These are phyloP conservation scores for Aureobasidium sp. DNA, from an alignment of 2,329 filamentous ascomycete genomes.

Conservation along the genomic window DNA sequence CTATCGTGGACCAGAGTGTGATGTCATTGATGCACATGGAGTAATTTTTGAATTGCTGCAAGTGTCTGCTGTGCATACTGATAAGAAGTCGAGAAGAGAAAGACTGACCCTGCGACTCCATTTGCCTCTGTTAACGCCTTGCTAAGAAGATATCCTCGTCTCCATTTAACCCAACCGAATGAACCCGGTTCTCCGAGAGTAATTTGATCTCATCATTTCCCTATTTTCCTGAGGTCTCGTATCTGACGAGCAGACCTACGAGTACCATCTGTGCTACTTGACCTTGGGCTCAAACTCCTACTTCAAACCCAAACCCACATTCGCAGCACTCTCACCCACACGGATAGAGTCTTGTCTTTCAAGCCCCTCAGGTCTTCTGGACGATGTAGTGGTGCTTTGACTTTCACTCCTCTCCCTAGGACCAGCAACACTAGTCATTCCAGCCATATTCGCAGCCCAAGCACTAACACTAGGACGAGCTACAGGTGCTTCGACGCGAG, in stretches of 20 bases:
- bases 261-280: conserved; percentile 3
- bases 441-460: conserved; percentile 30
- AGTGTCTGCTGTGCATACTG: neutral
- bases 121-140: neutral
- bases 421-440: conserved; percentile 32
- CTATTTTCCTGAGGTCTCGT: neutral
- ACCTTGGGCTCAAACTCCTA: conserved; percentile 9
- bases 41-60: neutral
- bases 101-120: neutral
- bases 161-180: neutral
- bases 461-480: conserved; percentile 23
- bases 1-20: too few relatives aligned
- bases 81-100: neutral
- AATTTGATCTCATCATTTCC: neutral
- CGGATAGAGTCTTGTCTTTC: conserved; percentile 36
- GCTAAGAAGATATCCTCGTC: neutral
- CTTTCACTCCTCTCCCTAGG: conserved; percentile 40
- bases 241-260: neutral
- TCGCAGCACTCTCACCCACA: conserved; percentile 41
- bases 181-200: neutral
- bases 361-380: conserved; percentile 18
- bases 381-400: conserved; percentile 39
- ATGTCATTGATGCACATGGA: too few relatives aligned
- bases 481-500: neutral
- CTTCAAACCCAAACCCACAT: conserved; percentile 22